phyloP scores from a whole-genome alignment of 805 yeast genomes.

The Ogataea naganishii region DNA sequence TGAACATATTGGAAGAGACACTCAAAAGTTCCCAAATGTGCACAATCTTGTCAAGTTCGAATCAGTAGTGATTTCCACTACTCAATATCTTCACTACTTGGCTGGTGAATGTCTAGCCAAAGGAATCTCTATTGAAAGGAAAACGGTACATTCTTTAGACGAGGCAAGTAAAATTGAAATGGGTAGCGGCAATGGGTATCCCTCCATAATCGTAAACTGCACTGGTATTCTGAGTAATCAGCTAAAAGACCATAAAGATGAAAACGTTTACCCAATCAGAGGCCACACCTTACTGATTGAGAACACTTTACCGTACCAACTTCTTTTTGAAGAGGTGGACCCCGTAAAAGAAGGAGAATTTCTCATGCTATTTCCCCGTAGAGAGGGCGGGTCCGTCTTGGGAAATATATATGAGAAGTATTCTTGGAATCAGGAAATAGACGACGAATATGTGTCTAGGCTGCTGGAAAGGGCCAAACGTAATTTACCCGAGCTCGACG shows the following conservation, averaged over 20 bases:
- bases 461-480: constrained; percentile 32
- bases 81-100: constrained; percentile 46
- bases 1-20: constrained; percentile 18
- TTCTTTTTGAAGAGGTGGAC: constrained; percentile 20
- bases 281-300: constrained; percentile 53
- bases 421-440: constrained; percentile 23
- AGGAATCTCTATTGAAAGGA: constrained; percentile 40
- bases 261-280: constrained; percentile 37
- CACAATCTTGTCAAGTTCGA: constrained; percentile 30
- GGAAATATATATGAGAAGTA: constrained; percentile 39
- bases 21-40: constrained; percentile 26
- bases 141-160: constrained; percentile 30
- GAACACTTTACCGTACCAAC: constrained; percentile 32
- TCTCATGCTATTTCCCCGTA: constrained; percentile 54
- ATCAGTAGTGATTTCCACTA: constrained; percentile 52
- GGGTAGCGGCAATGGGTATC: too few relatives aligned
- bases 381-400: constrained; percentile 57
- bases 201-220: constrained; percentile 45
- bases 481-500: constrained; percentile 44
- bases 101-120: constrained; percentile 30
- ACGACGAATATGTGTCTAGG: constrained; percentile 39
- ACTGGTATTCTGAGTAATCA: constrained; percentile 42
- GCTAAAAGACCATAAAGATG: constrained; percentile 43
- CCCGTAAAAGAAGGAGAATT: constrained; percentile 33
- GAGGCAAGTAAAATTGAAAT: too few relatives aligned